Evolutionary conservation across 768 basidiomycete species (phyloP).

Genomic region (Multifurca ochricompacta): DNA sequence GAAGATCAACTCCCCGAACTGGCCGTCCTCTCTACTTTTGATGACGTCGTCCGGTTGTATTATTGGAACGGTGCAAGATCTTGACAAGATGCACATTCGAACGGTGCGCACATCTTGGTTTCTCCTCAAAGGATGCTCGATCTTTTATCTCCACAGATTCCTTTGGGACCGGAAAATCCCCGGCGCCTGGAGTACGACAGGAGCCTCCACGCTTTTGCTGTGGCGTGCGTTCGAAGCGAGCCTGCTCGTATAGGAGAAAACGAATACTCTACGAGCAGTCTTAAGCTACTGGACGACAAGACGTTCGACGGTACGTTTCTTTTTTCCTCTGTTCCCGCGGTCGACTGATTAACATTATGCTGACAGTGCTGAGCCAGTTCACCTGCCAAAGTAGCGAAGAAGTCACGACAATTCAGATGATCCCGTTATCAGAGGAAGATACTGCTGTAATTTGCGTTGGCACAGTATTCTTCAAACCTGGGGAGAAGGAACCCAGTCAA

Average conservation of each 20-base stretch:
- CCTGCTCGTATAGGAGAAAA: constrained; percentile 48
- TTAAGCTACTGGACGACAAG: constrained; percentile 59
- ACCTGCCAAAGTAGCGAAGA: constrained; percentile 50
- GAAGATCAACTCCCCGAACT: constrained; percentile 41
- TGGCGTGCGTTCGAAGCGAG: constrained; percentile 49
- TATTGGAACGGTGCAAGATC: constrained; percentile 57
- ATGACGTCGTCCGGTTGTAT: constrained; percentile 45
- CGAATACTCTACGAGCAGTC: constrained; percentile 42
- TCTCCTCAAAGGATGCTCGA: not conserved
- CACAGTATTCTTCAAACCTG: constrained; percentile 28
- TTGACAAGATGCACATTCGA: constrained; percentile 76
- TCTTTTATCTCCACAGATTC: constrained; percentile 39
- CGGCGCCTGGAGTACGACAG: constrained; percentile 56
- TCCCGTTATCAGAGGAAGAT: constrained; percentile 24
- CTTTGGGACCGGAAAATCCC: constrained; percentile 67
- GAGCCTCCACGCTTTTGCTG: constrained; percentile 48
- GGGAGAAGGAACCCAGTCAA: constrained; percentile 30
- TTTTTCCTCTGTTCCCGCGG: not conserved
- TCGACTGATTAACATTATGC: not conserved
- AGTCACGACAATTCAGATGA: constrained; percentile 44
- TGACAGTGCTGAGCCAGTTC: constrained; percentile 41
- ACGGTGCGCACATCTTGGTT: constrained; percentile 40
- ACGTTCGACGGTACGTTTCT: constrained; percentile 41
- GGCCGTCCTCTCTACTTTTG: constrained; percentile 50
- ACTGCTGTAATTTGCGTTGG: constrained; percentile 35